These are phyloP conservation scores for Nicotiana rustica DNA, from an alignment of 305 asterid species.

Conservation along the genomic window DNA sequence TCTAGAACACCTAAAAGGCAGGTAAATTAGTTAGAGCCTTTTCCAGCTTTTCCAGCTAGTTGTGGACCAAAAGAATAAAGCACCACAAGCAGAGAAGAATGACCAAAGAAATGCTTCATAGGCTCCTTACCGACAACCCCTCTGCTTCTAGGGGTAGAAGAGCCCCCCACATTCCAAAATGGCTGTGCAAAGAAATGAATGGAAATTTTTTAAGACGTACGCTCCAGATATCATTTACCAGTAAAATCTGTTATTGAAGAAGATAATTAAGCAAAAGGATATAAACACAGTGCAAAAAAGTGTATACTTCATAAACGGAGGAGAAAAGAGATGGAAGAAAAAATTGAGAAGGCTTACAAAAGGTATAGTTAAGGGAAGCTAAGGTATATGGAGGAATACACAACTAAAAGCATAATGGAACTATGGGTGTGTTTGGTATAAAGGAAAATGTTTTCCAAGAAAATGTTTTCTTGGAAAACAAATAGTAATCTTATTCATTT, in stretches of 20 bases:
- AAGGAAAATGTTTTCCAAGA: no score
- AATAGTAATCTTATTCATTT: no score
- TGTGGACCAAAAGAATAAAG: background rate
- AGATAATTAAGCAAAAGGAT: constrained; percentile 8
- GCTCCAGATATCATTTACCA: constrained; percentile 12
- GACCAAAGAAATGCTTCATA: constrained; percentile 29
- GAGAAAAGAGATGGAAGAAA: background rate
- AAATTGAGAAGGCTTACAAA: background rate
- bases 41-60: background rate
- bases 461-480: no score
- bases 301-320: background rate
- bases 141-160: constrained; percentile 70
- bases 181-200: constrained; percentile 65
- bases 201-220: constrained; percentile 28
- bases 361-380: constrained; percentile 17
- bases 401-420: constrained; percentile 4
- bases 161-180: constrained; percentile 83
- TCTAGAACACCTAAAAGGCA: constrained; percentile 49
- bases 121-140: constrained; percentile 92
- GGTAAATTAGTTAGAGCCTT: background rate
- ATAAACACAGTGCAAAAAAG: background rate
- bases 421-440: background rate
- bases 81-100: background rate
- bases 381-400: background rate
- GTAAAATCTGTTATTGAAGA: background rate